A percentile compares a stretch with the other conserved stretches of the same genome.
phyloP scores from a whole-genome alignment of 306 rosid species.

The Cicer chorassanicum region DNA sequence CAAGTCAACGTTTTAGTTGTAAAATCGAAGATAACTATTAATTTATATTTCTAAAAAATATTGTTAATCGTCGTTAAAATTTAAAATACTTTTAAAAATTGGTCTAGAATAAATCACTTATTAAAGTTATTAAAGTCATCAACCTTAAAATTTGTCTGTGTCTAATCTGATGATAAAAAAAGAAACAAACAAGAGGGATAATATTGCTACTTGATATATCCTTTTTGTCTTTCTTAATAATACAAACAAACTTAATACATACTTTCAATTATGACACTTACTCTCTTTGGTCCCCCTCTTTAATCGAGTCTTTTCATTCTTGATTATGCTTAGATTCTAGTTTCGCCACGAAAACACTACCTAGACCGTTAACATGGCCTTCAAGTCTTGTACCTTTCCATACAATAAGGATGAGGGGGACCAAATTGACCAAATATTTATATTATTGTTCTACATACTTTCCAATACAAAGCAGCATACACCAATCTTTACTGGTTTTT shows the following conservation, averaged over 20 bases:
- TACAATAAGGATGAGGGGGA: constrained; percentile 39
- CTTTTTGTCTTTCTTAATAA: constrained; percentile 42
- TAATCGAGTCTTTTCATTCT: constrained; percentile 31
- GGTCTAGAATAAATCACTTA: no score
- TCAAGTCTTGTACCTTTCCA: constrained; percentile 31
- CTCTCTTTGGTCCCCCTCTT: constrained; percentile 53
- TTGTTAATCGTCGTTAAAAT: no score
- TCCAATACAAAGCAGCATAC: neutral
- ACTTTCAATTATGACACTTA: constrained; percentile 23
- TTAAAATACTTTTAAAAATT: no score
- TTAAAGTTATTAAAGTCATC: no score
- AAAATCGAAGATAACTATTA: no score
- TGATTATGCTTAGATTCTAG: constrained; percentile 26
- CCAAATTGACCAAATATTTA: constrained; percentile 46
- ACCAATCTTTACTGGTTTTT: constrained; percentile 10
- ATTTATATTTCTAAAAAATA: no score
- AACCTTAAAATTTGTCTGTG: no score
- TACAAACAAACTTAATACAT: constrained; percentile 38
- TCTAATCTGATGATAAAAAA: constrained; percentile 17
- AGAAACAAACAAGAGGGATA: constrained; percentile 39
- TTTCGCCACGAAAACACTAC: constrained; percentile 36
- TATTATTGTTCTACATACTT: neutral
- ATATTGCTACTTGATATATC: constrained; percentile 28
- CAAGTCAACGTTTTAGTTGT: no score
- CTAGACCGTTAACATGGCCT: constrained; percentile 20